phyloP scores from a whole-genome alignment of 306 rosid species.

The Astragalus membranaceus region DNA sequence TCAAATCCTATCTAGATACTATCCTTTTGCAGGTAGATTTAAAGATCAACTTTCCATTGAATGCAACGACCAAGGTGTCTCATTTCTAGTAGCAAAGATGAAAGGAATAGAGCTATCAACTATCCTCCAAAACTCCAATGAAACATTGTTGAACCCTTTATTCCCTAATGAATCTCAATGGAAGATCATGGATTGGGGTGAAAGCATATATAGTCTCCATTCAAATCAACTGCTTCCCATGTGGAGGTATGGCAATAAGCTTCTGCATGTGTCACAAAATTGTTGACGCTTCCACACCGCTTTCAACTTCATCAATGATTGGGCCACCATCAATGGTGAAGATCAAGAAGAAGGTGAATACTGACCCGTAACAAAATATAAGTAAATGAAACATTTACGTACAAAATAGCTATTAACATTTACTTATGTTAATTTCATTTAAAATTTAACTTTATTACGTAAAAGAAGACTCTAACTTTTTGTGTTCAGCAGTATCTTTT shows the following conservation, averaged over 20 bases:
- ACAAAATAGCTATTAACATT: no score
- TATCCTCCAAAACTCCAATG: constrained; percentile 23
- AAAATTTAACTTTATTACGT: no score
- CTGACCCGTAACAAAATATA: no score
- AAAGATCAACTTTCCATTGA: constrained; percentile 26
- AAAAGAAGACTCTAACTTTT: no score
- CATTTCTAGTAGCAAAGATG: constrained; percentile 21
- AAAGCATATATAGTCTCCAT: constrained; percentile 18
- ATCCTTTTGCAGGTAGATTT: constrained; percentile 44
- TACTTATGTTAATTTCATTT: no score
- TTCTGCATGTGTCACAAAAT: constrained; percentile 46
- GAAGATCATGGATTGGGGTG: not conserved
- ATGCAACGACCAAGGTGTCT: constrained; percentile 52
- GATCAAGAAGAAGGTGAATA: not conserved
- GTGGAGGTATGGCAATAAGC: constrained; percentile 41
- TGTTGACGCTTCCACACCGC: constrained; percentile 36
- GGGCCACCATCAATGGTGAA: constrained; percentile 32
- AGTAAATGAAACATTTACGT: no score
- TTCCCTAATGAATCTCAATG: constrained; percentile 31
- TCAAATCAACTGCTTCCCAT: constrained; percentile 36
- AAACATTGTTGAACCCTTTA: not conserved
- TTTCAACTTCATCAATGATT: constrained; percentile 34
- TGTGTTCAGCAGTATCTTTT: no score
- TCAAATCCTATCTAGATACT: constrained; percentile 33
- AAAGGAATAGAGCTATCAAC: not conserved